A percentile compares a stretch with the other conserved stretches of the same genome.
These are phyloP conservation scores for Neurospora crassa DNA, from an alignment of 2,329 filamentous ascomycete genomes.

Conservation along the genomic window DNA sequence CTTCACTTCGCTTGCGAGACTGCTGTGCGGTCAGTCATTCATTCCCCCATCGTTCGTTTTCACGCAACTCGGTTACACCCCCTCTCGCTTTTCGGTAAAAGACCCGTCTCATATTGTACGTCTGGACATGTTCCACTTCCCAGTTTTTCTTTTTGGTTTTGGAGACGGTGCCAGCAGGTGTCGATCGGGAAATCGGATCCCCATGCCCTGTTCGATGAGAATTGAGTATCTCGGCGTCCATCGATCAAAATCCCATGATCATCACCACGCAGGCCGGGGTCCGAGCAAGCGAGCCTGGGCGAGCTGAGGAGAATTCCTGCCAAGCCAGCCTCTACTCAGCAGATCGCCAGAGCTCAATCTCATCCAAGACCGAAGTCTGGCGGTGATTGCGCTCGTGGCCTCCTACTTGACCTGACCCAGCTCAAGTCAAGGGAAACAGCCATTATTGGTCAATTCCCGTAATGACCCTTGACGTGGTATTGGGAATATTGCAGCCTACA, in stretches of 20 bases:
- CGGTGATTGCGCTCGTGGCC: background rate
- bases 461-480: background rate
- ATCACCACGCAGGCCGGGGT: background rate
- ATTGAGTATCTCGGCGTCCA: background rate
- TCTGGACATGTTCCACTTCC: background rate
- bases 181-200: background rate
- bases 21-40: background rate
- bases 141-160: background rate
- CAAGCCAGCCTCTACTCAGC: background rate
- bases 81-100: background rate
- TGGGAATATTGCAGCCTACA: background rate
- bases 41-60: background rate
- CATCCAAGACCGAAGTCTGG: background rate
- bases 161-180: background rate
- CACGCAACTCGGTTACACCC: background rate
- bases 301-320: background rate
- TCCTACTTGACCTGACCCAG: background rate
- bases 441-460: background rate
- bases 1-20: conserved; percentile 13
- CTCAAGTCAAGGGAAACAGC: background rate
- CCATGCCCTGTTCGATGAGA: background rate
- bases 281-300: background rate
- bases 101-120: background rate
- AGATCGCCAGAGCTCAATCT: background rate
- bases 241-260: background rate